phyloP scores from a whole-genome alignment of 768 basidiomycete genomes.

The Termitomyces sp. region DNA sequence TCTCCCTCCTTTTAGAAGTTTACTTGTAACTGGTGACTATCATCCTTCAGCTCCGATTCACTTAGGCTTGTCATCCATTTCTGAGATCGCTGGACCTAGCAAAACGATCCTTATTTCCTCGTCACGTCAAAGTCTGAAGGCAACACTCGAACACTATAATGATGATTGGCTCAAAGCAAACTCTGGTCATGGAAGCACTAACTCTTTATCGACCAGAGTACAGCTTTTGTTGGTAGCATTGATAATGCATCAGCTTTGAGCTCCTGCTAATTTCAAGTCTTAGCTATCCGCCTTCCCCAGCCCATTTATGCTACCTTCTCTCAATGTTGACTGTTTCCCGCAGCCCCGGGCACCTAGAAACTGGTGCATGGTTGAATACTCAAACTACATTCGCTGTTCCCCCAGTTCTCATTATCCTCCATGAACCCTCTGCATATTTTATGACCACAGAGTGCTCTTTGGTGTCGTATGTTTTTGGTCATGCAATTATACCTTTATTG shows the following conservation, averaged over 20 bases:
- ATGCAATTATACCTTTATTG: background rate
- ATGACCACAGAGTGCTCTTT: background rate
- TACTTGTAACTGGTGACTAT: slow-evolving; percentile 62
- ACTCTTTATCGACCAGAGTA: slow-evolving; percentile 35
- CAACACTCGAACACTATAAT: slow-evolving; percentile 38
- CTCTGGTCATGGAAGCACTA: slow-evolving; percentile 32
- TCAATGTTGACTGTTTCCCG: slow-evolving; percentile 38
- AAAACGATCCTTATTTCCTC: slow-evolving; percentile 48
- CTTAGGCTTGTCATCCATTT: slow-evolving; percentile 48
- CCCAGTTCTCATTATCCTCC: slow-evolving; percentile 53
- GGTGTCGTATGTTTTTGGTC: slow-evolving; percentile 1
- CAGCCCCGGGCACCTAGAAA: slow-evolving; percentile 16
- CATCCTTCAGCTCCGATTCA: slow-evolving; percentile 69
- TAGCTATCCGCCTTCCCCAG: slow-evolving; percentile 62
- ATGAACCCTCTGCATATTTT: slow-evolving; percentile 58
- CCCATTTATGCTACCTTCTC: slow-evolving; percentile 49
- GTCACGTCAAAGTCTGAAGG: slow-evolving; percentile 37
- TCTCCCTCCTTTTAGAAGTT: slow-evolving; percentile 49
- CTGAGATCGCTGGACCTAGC: slow-evolving; percentile 21
- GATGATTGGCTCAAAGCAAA: slow-evolving; percentile 50
- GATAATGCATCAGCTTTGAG: background rate
- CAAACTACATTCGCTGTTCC: slow-evolving; percentile 23
- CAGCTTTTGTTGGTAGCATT: slow-evolving; percentile 48
- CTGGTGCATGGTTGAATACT: slow-evolving; percentile 13
- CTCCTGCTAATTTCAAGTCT: slow-evolving; percentile 6